phyloP scores from a whole-genome alignment of 2,329 filamentous ascomycete genomes.

The Paecilomyces sp. region DNA sequence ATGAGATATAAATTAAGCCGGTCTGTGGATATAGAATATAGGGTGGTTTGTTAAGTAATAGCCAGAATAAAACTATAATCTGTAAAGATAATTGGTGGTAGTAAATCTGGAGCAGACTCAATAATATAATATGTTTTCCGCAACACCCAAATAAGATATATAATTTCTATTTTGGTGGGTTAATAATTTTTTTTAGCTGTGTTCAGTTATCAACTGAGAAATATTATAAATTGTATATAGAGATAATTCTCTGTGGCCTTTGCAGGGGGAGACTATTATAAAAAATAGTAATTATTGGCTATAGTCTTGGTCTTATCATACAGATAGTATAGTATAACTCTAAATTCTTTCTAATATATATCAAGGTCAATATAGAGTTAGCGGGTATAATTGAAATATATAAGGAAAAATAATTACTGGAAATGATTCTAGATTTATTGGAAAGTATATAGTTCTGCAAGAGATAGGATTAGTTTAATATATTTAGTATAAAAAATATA shows the following conservation, averaged over 20 bases:
- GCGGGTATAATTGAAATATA: not conserved
- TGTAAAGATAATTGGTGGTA: not conserved
- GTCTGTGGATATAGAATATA: not conserved
- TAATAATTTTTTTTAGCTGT: not conserved
- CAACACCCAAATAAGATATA: too few species aligned
- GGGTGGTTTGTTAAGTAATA: not conserved
- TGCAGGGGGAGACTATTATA: not conserved
- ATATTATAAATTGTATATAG: not conserved
- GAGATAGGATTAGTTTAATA: not conserved
- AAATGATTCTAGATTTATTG: not conserved
- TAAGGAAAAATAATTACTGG: not conserved
- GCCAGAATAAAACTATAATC: not conserved
- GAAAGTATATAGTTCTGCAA: not conserved
- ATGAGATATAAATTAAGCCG: not conserved
- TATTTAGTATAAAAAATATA: not conserved
- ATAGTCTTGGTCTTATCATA: not conserved
- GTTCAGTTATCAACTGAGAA: not conserved
- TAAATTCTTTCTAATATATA: not conserved
- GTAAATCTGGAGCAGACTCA: not conserved
- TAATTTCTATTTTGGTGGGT: not conserved
- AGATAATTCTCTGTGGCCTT: not conserved
- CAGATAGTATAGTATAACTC: not conserved
- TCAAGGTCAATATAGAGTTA: not conserved
- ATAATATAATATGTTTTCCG: not conserved
- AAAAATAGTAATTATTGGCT: not conserved